Conservation (phyloP, 495 filamentous ascomycete species). For the Xylaria nigripes region DNA sequence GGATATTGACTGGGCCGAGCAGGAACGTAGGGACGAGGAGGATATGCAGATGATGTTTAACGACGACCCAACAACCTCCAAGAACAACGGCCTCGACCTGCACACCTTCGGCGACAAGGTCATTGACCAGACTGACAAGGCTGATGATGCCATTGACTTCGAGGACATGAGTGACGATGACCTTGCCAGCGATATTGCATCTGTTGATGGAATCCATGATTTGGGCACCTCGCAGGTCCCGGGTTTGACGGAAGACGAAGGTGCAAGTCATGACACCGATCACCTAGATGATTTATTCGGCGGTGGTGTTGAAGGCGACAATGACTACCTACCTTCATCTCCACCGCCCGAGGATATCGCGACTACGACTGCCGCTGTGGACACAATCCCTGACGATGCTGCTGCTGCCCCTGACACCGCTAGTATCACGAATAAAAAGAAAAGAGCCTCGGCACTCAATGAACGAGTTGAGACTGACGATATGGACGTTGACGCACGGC, state of each 20-base stretch:
- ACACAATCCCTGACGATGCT: slow-evolving; percentile 4
- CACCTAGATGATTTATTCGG: slow-evolving; percentile 43
- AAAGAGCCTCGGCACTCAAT: not conserved
- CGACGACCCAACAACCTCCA: slow-evolving; percentile 2
- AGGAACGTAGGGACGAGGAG: slow-evolving; percentile 21
- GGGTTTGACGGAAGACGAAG: slow-evolving; percentile 41
- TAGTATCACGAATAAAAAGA: too few relatives aligned
- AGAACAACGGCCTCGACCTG: slow-evolving; percentile 8
- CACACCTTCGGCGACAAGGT: slow-evolving; percentile 19
- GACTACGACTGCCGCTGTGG: not conserved
- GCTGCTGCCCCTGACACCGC: slow-evolving; percentile 7
- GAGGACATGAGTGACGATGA: slow-evolving; percentile 70
- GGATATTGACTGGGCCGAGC: slow-evolving; percentile 23
- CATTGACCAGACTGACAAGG: slow-evolving; percentile 33
- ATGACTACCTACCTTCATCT: slow-evolving; percentile 26
- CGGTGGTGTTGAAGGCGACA: slow-evolving; percentile 26
- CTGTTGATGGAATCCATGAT: slow-evolving; percentile 29
- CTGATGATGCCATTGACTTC: slow-evolving; percentile 56
- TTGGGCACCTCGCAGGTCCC: slow-evolving; percentile 33
- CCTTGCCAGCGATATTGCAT: slow-evolving; percentile 34
- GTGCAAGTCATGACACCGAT: slow-evolving; percentile 37
- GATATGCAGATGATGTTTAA: slow-evolving; percentile 20
- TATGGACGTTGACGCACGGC: slow-evolving; percentile 8
- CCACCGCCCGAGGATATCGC: slow-evolving; percentile 27
- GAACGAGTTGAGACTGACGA: not conserved